Conservation (phyloP, 2,329 filamentous ascomycete species). For the Penicillium palitans region DNA sequence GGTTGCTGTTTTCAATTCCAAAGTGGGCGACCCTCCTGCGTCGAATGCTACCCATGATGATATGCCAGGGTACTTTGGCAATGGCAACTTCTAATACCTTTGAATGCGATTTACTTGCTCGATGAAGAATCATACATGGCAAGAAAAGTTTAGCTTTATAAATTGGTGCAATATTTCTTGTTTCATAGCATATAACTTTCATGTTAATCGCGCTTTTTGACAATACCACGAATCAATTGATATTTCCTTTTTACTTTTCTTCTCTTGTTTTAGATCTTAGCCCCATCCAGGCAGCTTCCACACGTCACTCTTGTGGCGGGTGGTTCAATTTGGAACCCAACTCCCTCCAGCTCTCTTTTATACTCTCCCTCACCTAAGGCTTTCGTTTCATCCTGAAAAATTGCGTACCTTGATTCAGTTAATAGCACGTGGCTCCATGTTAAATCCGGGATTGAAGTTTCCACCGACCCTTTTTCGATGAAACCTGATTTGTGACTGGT, state of each 20-base stretch:
- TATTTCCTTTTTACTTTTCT: background rate
- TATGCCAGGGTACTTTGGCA: slow-evolving; percentile 17
- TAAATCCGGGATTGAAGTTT: slow-evolving; percentile 4
- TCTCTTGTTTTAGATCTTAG: background rate
- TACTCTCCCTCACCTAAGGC: slow-evolving; percentile 1
- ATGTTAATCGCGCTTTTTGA: background rate
- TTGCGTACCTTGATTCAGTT: slow-evolving; percentile 13
- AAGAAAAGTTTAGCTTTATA: slow-evolving; percentile 14
- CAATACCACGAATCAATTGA: background rate
- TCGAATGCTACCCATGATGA: slow-evolving; percentile 20
- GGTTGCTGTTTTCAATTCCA: slow-evolving; percentile 20
- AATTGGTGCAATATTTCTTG: background rate
- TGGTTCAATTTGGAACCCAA: slow-evolving; percentile 20
- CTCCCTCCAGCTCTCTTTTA: slow-evolving; percentile 11
- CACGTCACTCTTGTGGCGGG: slow-evolving; percentile 16
- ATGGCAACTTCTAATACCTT: slow-evolving; percentile 15
- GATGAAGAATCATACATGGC: slow-evolving; percentile 1
- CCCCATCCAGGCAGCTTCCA: slow-evolving; percentile 1
- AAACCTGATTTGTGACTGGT: slow-evolving; percentile 6
- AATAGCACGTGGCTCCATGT: slow-evolving; percentile 15
- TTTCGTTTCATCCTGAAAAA: slow-evolving; percentile 7
- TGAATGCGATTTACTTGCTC: background rate
- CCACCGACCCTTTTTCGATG: background rate
- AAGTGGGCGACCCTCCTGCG: slow-evolving; percentile 18
- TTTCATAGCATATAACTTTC: background rate